Conservation (phyloP, 2,329 filamentous ascomycete genomes). For the Aspergillus carbonarius region DNA sequence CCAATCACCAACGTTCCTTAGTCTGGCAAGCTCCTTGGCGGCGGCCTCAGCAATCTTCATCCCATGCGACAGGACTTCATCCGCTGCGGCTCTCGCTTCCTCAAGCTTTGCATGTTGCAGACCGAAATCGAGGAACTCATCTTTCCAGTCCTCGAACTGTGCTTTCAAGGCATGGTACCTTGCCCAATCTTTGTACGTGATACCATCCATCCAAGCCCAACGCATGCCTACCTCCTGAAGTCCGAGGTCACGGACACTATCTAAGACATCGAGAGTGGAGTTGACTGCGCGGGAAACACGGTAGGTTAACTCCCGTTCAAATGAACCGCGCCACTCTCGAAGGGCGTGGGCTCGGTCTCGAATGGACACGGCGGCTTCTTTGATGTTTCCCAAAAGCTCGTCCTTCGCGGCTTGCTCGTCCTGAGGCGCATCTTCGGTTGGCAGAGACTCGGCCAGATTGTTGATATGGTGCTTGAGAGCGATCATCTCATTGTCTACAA, state of each 20-base stretch:
- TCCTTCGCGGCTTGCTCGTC: slow-evolving; percentile 54
- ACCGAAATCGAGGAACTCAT: slow-evolving; percentile 74
- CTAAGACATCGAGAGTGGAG: slow-evolving; percentile 77
- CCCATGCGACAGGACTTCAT: slow-evolving; percentile 70
- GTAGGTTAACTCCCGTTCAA: slow-evolving; percentile 66
- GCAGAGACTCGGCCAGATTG: slow-evolving; percentile 53
- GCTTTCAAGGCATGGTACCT: slow-evolving; percentile 88
- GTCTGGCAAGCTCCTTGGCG: slow-evolving; percentile 72
- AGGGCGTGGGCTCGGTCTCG: slow-evolving; percentile 75
- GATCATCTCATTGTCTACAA: slow-evolving; percentile 62
- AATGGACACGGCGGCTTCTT: slow-evolving; percentile 68
- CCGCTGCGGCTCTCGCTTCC: slow-evolving; percentile 65
- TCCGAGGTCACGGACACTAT: slow-evolving; percentile 77
- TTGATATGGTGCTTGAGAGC: slow-evolving; percentile 68
- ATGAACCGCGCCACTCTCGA: slow-evolving; percentile 72
- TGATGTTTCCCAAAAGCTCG: slow-evolving; percentile 57
- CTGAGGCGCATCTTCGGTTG: slow-evolving; percentile 57
- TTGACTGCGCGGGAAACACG: slow-evolving; percentile 72
- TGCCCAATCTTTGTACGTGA: slow-evolving; percentile 96
- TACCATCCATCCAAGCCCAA: slow-evolving; percentile 93
- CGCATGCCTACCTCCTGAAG: slow-evolving; percentile 87
- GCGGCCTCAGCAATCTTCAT: slow-evolving; percentile 78
- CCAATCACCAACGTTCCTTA: slow-evolving; percentile 83
- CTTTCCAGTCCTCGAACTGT: slow-evolving; percentile 80
- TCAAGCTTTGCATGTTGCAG: slow-evolving; percentile 70